phyloP scores from a whole-genome alignment of 352 stramenopile genomes.

The Halophytophthora polymorphica region DNA sequence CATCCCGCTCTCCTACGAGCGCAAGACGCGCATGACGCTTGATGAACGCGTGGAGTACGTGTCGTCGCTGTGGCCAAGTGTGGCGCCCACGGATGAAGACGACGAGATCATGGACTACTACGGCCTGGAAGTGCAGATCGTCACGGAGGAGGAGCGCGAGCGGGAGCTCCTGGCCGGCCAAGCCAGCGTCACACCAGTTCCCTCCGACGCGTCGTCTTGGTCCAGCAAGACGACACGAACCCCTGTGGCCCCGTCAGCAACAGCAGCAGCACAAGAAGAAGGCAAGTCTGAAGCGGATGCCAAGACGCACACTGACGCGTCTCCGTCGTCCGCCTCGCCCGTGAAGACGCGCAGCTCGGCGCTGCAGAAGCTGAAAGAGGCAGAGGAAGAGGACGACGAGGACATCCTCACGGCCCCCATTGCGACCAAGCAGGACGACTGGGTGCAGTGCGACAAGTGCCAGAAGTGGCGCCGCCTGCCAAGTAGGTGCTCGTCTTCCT shows the following conservation, averaged over 20 bases:
- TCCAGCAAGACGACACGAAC: conserved; percentile 1
- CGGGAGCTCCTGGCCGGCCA: conserved; percentile 24
- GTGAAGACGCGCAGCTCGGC: conserved; percentile 53
- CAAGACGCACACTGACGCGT: no score
- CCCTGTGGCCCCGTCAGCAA: background rate
- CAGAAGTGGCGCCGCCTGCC: conserved; percentile 79
- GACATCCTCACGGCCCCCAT: conserved; percentile 44
- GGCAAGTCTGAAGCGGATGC: no score
- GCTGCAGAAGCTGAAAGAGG: conserved; percentile 48
- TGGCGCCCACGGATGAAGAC: conserved; percentile 62
- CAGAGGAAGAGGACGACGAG: conserved; percentile 38
- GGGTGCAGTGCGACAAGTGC: conserved; percentile 86
- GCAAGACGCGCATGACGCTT: conserved; percentile 36
- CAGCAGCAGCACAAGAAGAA: background rate
- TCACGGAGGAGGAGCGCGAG: conserved; percentile 60
- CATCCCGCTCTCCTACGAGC: conserved; percentile 39
- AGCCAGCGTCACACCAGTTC: no score
- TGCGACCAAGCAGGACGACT: conserved; percentile 78
- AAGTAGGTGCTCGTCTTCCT: conserved; percentile 34
- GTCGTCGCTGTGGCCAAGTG: conserved; percentile 58
- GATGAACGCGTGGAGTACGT: conserved; percentile 67
- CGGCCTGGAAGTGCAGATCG: conserved; percentile 69
- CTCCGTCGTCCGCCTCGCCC: conserved; percentile 30
- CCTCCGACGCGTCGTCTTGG: background rate
- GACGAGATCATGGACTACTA: conserved; percentile 79